Conservation (phyloP, 2,329 filamentous ascomycete species). For the Aureobasidium leucospermi region DNA sequence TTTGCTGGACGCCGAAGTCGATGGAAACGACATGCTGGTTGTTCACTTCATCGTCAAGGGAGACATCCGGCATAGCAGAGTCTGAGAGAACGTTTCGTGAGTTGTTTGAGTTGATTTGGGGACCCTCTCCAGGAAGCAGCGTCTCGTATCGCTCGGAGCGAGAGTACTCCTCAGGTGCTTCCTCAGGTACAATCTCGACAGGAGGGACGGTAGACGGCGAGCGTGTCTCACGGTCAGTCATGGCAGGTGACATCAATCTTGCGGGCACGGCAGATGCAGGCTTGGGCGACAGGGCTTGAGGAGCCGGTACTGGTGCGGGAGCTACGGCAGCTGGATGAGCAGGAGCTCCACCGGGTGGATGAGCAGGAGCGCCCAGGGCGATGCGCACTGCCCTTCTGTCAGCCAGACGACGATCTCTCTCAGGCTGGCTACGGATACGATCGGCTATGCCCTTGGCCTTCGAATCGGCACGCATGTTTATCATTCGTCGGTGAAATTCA, state of each 20-base stretch:
- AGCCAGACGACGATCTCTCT: neutral
- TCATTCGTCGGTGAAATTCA: too few relatives aligned
- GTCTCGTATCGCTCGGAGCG: constrained; percentile 29
- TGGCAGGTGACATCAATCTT: constrained; percentile 4
- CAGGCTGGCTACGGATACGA: neutral
- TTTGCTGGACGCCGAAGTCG: constrained; percentile 23
- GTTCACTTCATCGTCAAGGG: neutral
- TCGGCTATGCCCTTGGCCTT: neutral
- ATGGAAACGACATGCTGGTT: constrained; percentile 23
- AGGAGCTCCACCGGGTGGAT: neutral
- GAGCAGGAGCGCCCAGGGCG: neutral
- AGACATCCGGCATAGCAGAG: neutral
- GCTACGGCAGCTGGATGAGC: neutral
- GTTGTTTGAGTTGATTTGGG: neutral
- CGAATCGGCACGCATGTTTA: neutral
- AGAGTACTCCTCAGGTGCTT: constrained; percentile 27
- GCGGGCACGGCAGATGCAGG: constrained; percentile 13
- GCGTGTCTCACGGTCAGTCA: constrained; percentile 17
- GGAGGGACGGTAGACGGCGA: constrained; percentile 29
- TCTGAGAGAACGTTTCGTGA: neutral
- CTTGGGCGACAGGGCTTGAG: neutral
- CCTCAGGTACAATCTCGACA: constrained; percentile 19
- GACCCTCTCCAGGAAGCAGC: constrained; percentile 23
- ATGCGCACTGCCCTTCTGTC: neutral
- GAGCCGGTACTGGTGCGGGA: neutral